phyloP scores from a whole-genome alignment of 108 stramenopile species.

The Mediolabrus comicus region DNA sequence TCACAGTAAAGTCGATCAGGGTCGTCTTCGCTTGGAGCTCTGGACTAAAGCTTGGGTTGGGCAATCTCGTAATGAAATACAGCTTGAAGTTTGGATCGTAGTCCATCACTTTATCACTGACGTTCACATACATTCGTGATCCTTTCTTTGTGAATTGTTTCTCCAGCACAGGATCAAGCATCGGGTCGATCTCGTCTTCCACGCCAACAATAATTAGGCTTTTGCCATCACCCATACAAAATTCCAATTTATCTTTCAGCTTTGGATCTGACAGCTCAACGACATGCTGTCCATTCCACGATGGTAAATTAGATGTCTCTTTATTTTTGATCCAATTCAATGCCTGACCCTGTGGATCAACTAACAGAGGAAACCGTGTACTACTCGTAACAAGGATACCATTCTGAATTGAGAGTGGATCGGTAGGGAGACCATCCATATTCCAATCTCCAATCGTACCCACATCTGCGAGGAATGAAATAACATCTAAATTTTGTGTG shows the following conservation, averaged over 20 bases:
- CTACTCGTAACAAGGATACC: slow-evolving; percentile 91
- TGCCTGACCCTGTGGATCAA: slow-evolving; percentile 93
- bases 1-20: slow-evolving; percentile 92
- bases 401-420: slow-evolving; percentile 89
- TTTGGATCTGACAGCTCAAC: slow-evolving; percentile 74
- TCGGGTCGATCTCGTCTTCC: slow-evolving; percentile 91
- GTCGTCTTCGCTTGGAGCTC: slow-evolving; percentile 95
- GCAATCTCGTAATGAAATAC: slow-evolving; percentile 89
- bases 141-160: slow-evolving; percentile 85
- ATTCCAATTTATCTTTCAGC: slow-evolving; percentile 87
- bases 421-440: slow-evolving; percentile 86
- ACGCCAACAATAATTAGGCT: slow-evolving; percentile 84
- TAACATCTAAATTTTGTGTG: slow-evolving; percentile 75
- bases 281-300: slow-evolving; percentile 55
- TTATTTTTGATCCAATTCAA: slow-evolving; percentile 85
- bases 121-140: slow-evolving; percentile 70
- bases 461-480: slow-evolving; percentile 83
- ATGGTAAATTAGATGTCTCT: slow-evolving; percentile 74
- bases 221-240: slow-evolving; percentile 85
- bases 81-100: slow-evolving; percentile 81
- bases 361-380: slow-evolving; percentile 81
- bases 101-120: slow-evolving; percentile 91
- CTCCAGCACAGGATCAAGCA: slow-evolving; percentile 92
- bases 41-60: slow-evolving; percentile 89
- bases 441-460: slow-evolving; percentile 92